Evolutionary conservation across 2,329 filamentous ascomycete species (phyloP), one percentile per base, ranked within the genome.

Genomic region (Diaporthe longicolla): DNA sequence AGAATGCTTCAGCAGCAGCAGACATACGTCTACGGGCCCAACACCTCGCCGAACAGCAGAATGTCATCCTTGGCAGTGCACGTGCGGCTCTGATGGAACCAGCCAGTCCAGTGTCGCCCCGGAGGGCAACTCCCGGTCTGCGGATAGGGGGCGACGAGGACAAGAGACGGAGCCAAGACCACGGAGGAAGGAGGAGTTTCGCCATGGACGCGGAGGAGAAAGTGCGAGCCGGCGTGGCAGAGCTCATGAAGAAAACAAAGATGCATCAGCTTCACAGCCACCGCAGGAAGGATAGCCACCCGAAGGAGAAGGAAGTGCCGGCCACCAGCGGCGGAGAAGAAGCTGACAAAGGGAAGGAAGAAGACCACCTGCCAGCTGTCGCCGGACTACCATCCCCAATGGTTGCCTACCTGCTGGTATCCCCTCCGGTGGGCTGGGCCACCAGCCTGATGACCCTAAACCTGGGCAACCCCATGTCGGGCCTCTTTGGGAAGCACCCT

Each of bases 11-110:
- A 0, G 83, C 91, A 6, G 88, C 91, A 0, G 88, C 91, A 19
- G 93, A 95, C 78, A 93, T 97, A 63, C 86, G 93, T 3, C 84
- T 92, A 0, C 90, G 92, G 59, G 95, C 95, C 0, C 86, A 89
- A 58, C 89, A 91, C 74, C 85, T 97, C 8, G 92, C 93, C 1
- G 86, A 87, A 35, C 88, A 92, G 77, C 91, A 92, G 77, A 91
- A 88, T 69, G 81, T 84, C 1, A 84, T 88, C 21, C 83, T 87
- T 61, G 81, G 78, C 0, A 82, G 82, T 48, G 79, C 80, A 24
- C 82, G 82, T 7, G 79, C 81, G 7, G 81, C 81, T 3, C 82
- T 80, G 68, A 61, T 77, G 32, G 79, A 81, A 70, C 77, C 75
- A 4, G 79, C 78, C 13, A 76, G 76, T 19, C 75, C 80, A 37